Conservation (phyloP, 257 asterid genomes). For the Leonotis leonurus region DNA sequence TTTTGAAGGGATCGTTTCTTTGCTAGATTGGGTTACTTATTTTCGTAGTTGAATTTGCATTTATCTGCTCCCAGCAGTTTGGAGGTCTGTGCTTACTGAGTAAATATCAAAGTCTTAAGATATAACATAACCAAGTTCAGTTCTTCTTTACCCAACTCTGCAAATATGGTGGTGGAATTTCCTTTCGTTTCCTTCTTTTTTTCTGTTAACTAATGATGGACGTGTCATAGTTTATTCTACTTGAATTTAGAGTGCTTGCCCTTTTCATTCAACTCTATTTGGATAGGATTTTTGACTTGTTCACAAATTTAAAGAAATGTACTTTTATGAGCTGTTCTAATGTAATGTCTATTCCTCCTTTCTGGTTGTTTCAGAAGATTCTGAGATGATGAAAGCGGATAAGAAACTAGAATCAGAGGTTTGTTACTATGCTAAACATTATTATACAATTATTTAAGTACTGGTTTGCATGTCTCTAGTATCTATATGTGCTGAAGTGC, state of each 20-base stretch:
- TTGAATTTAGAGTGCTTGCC: neutral
- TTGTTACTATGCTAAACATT: constrained; percentile 29
- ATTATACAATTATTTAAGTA: constrained; percentile 18
- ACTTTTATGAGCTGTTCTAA: constrained; percentile 6
- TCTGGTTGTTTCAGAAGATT: constrained; percentile 31
- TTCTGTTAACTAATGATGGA: neutral
- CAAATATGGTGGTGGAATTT: neutral
- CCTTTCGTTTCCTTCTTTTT: neutral
- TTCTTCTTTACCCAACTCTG: neutral
- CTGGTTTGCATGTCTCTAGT: constrained; percentile 11
- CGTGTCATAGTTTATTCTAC: neutral
- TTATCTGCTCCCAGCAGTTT: neutral
- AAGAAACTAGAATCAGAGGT: constrained; percentile 55
- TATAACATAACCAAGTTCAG: neutral
- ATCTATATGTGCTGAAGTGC: constrained; percentile 17
- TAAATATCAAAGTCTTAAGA: neutral
- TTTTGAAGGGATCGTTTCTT: neutral
- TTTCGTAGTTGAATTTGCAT: neutral
- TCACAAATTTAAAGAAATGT: neutral
- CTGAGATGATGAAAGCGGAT: constrained; percentile 25
- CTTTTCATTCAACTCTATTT: neutral
- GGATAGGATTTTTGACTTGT: neutral
- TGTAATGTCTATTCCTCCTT: neutral
- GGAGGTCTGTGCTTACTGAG: neutral
- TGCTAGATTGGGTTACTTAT: neutral